phyloP scores from a whole-genome alignment of 169 alveolate genomes.

The Cryptosporidium sp. region DNA sequence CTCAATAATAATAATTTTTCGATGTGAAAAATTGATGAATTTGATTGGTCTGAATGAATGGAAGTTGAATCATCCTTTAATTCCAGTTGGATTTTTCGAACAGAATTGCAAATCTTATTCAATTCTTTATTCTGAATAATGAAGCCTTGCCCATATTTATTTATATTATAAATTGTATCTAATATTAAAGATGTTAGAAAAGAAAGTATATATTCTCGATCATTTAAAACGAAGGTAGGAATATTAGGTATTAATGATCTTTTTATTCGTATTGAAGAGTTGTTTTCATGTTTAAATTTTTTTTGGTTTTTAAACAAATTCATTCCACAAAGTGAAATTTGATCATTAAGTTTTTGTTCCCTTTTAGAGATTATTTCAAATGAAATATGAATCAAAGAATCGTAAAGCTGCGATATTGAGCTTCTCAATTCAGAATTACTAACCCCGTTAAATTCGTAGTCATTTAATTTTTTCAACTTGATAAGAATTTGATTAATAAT shows the following conservation, averaged over 20 bases:
- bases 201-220: conserved; percentile 35
- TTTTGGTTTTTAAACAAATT: not conserved
- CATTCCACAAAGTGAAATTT: conserved; percentile 16
- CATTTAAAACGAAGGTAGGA: conserved; percentile 30
- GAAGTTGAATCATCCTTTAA: not conserved
- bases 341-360: conserved; percentile 37
- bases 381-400: conserved; percentile 1
- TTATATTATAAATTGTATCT: conserved; percentile 22
- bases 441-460: not conserved
- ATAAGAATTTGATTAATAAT: conserved; percentile 1
- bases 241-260: conserved; percentile 41
- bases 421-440: not conserved
- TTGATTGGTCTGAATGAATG: not conserved
- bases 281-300: not conserved
- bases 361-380: conserved; percentile 29
- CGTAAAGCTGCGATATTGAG: not conserved
- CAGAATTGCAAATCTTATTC: not conserved
- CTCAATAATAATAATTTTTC: conserved; percentile 9
- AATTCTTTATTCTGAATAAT: not conserved
- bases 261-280: conserved; percentile 10
- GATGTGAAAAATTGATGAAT: conserved; percentile 3
- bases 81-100: conserved; percentile 24
- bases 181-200: conserved; percentile 23
- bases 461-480: conserved; percentile 1
- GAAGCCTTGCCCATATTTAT: not conserved